These are phyloP conservation scores for Camelina neglecta DNA, from an alignment of 345 rosid genomes.

Conservation along the genomic window DNA sequence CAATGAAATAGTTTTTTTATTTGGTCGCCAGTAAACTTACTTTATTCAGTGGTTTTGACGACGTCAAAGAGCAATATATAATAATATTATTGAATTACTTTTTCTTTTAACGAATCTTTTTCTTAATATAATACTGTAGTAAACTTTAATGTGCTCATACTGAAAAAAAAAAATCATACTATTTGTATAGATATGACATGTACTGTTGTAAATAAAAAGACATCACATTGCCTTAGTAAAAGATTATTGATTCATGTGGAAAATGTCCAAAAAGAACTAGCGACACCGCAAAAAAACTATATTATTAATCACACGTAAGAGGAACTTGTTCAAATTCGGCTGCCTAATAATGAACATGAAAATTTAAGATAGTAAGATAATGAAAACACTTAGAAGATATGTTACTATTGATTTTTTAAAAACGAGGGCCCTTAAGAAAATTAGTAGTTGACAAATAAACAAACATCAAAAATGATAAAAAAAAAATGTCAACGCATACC, in stretches of 20 bases:
- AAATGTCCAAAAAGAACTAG: slow-evolving; percentile 24
- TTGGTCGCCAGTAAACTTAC: slow-evolving; percentile 21
- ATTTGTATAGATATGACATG: not conserved
- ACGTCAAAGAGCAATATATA: slow-evolving; percentile 40
- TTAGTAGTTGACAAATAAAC: slow-evolving; percentile 16
- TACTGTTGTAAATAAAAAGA: slow-evolving; percentile 20
- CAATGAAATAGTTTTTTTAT: slow-evolving; percentile 12
- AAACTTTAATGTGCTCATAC: slow-evolving; percentile 19
- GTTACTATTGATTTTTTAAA: not conserved
- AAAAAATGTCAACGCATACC: slow-evolving; percentile 36
- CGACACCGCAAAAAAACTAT: not conserved
- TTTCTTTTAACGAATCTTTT: not conserved
- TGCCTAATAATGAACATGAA: slow-evolving; percentile 21
- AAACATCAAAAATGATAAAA: not conserved
- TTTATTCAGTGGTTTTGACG: slow-evolving; percentile 43
- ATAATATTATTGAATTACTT: slow-evolving; percentile 3
- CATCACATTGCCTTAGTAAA: slow-evolving; percentile 19
- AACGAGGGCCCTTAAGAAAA: not conserved
- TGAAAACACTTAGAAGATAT: not conserved
- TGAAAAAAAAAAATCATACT: not conserved
- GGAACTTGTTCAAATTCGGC: slow-evolving; percentile 1
- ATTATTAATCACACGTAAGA: slow-evolving; percentile 14
- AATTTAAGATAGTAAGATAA: slow-evolving; percentile 3
- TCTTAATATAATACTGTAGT: not conserved
- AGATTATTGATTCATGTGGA: slow-evolving; percentile 7